Evolutionary conservation across 2,329 filamentous ascomycete genomes (phyloP).

Genomic region (Fusarium palustre): DNA sequence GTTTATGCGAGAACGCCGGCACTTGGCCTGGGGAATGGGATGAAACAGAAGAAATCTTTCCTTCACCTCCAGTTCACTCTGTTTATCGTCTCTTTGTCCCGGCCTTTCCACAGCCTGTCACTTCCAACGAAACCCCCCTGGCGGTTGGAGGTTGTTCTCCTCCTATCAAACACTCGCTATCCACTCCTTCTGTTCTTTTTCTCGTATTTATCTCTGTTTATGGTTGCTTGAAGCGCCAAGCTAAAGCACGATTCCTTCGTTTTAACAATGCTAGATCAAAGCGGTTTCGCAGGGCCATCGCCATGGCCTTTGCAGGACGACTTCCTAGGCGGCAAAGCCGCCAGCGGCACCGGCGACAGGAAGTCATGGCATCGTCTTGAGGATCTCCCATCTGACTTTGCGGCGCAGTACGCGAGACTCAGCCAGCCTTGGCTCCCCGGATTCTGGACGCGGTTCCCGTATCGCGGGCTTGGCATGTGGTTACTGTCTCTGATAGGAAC

Average conservation of each 20-base stretch:
- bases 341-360: neutral
- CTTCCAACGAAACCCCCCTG: neutral
- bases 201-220: neutral
- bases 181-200: neutral
- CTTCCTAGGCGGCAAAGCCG: neutral
- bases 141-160: neutral
- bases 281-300: neutral
- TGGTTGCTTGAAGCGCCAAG: neutral
- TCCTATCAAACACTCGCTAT: neutral
- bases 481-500: slow-evolving; percentile 31
- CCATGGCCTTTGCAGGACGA: slow-evolving; percentile 35
- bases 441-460: slow-evolving; percentile 36
- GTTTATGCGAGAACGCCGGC: slow-evolving; percentile 2
- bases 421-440: slow-evolving; percentile 38
- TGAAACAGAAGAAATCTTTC: slow-evolving; percentile 8
- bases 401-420: slow-evolving; percentile 18
- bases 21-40: neutral
- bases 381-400: slow-evolving; percentile 2
- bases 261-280: neutral
- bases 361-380: slow-evolving; percentile 31
- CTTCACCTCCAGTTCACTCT: neutral
- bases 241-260: neutral
- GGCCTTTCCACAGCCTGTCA: too few relatives aligned
- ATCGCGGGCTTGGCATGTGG: slow-evolving; percentile 34
- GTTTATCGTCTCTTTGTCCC: neutral